Percentiles rank a stretch among this genome's conserved stretches.
phyloP scores from a whole-genome alignment of 495 filamentous ascomycete species.

The Pyrenula aspistea region DNA sequence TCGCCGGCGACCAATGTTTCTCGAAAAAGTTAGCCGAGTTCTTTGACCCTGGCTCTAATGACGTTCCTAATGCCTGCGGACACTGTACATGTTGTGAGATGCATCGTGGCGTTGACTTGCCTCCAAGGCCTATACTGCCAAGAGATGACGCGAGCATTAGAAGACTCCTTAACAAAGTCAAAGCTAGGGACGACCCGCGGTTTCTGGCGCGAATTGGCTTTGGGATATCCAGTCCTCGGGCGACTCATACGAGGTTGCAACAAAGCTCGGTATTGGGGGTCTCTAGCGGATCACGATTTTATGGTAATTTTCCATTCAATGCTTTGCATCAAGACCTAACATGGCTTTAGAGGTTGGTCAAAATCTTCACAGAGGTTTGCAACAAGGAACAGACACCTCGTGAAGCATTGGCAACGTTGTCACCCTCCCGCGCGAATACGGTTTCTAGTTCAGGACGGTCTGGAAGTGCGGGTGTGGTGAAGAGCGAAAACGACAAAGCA shows the following conservation, averaged over 20 bases:
- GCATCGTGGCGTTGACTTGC: neutral
- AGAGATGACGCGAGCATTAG: neutral
- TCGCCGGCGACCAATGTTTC: conserved; percentile 35
- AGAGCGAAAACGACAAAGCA: no score
- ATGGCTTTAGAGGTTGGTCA: neutral
- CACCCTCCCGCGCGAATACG: no score
- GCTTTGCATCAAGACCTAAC: neutral
- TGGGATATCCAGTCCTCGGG: neutral
- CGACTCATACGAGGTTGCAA: neutral
- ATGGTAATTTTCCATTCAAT: neutral
- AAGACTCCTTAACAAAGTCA: neutral
- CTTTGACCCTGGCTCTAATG: neutral
- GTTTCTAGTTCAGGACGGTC: no score
- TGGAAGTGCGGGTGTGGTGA: no score
- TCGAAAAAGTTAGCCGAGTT: neutral
- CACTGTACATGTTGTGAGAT: neutral
- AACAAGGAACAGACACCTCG: no score
- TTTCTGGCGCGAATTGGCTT: neutral
- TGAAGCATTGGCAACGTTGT: no score
- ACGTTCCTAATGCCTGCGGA: neutral
- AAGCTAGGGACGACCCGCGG: neutral
- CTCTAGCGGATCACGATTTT: neutral
- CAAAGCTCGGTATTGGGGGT: neutral
- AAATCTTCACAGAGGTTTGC: neutral
- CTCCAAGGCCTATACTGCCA: neutral